Evolutionary conservation across 202 grass and related monocot genomes (phyloP), one percentile per base, ranked within the genome.

Genomic region (Dendrocalamus latiflorus): DNA sequence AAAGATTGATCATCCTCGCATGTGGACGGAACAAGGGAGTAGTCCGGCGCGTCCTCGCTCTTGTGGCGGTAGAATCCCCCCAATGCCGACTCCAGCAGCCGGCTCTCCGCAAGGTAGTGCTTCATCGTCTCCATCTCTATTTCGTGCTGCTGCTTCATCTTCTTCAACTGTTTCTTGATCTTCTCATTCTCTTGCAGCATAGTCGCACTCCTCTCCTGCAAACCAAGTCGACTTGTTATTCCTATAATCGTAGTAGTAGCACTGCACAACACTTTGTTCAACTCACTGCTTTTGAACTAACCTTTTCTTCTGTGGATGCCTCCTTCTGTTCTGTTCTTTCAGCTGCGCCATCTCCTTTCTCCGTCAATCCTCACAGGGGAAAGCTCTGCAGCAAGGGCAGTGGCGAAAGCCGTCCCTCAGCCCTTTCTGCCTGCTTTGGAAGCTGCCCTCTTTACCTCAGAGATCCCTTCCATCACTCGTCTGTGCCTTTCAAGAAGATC

Each of bases 301-400:
- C 90, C 90, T 93, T 84, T 80, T 93, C 88, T 82, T 77, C 74
- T 8, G 91, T 70, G 60, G 88, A 85, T 69, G 93, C 85, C 62
- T 90, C 93, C 75, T 98, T 84, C 96, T 92, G 79, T 99, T 99
- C 84, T 96, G 93, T 67, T 99, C 96, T 87, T 89, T 99, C 41
- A 99, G 86, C 64, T 90, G 86, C 0, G 70, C 79, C 57, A 91
- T 81, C 37, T 99, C 96, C 64, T 99, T 99, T 42, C 96, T 4
- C 97, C 65, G 72, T 99, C 97, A 54, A 96, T 99, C 79, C 97
- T 94, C 69, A 99, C 74, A 0, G 88, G 91, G 26, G 97, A 99
- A 45, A 96, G 86, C 84, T 99, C 97, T 17, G 93, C 93, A 18
- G 93, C 83, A n/a, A 99, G 93, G 39, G 97, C 93, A 61, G 93